Evolutionary conservation across 2,329 filamentous ascomycete species (phyloP).

Genomic region (Aspergillus awamori): DNA sequence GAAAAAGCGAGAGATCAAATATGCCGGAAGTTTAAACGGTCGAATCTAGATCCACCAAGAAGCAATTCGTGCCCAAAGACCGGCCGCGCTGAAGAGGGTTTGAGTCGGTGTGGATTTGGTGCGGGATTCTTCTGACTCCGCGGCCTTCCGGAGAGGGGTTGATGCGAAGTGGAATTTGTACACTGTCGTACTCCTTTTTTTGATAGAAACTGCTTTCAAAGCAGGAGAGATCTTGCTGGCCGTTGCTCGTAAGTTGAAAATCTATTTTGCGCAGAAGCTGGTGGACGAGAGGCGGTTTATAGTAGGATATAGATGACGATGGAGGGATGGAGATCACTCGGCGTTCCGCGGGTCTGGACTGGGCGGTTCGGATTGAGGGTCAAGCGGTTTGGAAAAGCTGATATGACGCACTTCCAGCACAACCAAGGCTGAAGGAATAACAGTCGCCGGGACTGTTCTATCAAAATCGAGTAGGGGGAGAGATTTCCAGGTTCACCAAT

Average conservation of each 20-base stretch:
- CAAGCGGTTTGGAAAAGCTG: background rate
- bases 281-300: background rate
- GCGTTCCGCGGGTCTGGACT: slow-evolving; percentile 2
- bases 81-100: background rate
- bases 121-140: slow-evolving; percentile 15
- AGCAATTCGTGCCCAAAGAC: slow-evolving; percentile 7
- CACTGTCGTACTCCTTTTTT: background rate
- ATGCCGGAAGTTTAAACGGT: background rate
- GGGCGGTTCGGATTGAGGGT: background rate
- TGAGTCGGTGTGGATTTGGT: slow-evolving; percentile 7
- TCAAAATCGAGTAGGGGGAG: background rate
- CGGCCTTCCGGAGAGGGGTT: slow-evolving; percentile 19
- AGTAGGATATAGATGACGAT: background rate
- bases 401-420: background rate
- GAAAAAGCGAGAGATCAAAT: background rate
- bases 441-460: background rate
- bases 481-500: background rate
- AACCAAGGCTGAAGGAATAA: background rate
- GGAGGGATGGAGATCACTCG: background rate
- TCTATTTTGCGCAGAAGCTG: background rate
- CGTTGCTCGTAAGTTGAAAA: background rate
- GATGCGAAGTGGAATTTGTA: background rate
- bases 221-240: background rate
- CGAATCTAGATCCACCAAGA: background rate
- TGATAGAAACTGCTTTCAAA: background rate